Conservation (phyloP, 148 eudicot species). For the Fagopyrum esculentum region DNA sequence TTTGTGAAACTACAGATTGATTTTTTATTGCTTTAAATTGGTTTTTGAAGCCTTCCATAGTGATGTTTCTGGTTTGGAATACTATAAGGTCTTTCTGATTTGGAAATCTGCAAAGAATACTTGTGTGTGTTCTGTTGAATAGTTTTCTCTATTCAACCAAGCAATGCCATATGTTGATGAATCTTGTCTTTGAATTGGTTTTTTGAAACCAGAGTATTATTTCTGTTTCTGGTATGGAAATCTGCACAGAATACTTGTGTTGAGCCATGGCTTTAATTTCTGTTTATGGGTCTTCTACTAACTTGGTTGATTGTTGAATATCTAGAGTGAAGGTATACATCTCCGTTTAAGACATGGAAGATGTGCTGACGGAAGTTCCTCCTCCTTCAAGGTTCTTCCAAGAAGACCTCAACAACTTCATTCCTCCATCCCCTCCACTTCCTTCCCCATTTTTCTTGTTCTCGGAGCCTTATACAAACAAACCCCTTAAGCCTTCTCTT, state of each 20-base stretch:
- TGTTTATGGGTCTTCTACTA: neutral
- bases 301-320: neutral
- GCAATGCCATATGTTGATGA: neutral
- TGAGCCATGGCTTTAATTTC: neutral
- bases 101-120: too few species aligned
- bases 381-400: slow-evolving; percentile 89
- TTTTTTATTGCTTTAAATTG: too few species aligned
- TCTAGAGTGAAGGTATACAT: neutral
- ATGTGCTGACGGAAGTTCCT: slow-evolving; percentile 77
- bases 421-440: slow-evolving; percentile 56
- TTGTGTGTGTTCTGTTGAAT: too few species aligned
- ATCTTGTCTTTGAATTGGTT: neutral
- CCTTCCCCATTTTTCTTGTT: slow-evolving; percentile 63
- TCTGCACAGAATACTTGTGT: neutral
- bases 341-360: slow-evolving; percentile 52
- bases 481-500: slow-evolving; percentile 46
- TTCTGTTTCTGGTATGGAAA: neutral
- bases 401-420: slow-evolving; percentile 89
- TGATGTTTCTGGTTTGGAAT: too few species aligned
- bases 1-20: neutral
- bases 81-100: too few species aligned
- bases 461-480: slow-evolving; percentile 30
- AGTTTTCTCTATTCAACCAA: neutral
- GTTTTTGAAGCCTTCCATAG: too few species aligned
- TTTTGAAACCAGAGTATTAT: neutral